phyloP scores from a whole-genome alignment of 192 early-diverging fungal genomes.

The Gryganskiella cystojenkinii region DNA sequence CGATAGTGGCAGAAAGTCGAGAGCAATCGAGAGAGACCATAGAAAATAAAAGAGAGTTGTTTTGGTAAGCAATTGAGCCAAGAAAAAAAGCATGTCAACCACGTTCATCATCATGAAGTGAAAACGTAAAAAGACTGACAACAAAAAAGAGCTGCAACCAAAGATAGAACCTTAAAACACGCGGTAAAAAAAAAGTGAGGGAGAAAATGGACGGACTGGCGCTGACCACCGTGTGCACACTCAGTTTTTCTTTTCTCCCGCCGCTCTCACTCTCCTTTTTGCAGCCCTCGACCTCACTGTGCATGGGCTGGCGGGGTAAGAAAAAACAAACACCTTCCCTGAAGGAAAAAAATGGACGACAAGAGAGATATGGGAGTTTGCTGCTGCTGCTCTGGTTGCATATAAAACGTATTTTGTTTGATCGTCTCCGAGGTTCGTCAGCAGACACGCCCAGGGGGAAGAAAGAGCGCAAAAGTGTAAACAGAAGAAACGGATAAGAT shows the following conservation, averaged over 20 bases:
- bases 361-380: too few relatives aligned
- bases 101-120: neutral
- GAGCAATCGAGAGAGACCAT: neutral
- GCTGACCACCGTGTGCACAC: neutral
- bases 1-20: neutral
- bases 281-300: neutral
- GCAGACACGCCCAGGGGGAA: too few relatives aligned
- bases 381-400: too few relatives aligned
- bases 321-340: too few relatives aligned
- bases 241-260: neutral
- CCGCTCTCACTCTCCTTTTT: neutral
- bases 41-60: neutral
- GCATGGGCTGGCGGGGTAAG: too few relatives aligned
- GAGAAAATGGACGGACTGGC: neutral
- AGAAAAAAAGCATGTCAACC: neutral
- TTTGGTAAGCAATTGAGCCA: conserved; percentile 20
- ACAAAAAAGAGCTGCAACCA: neutral
- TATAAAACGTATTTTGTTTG: too few relatives aligned
- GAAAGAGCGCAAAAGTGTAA: neutral
- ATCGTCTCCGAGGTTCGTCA: too few relatives aligned
- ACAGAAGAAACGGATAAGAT: conserved; percentile 3
- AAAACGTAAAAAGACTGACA: neutral
- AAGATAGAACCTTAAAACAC: conserved; percentile 9
- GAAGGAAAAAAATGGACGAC: too few relatives aligned
- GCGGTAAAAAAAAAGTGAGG: conserved; percentile 19